Conservation (phyloP, 164 flowering plant genomes). For the Malania oleifera region DNA sequence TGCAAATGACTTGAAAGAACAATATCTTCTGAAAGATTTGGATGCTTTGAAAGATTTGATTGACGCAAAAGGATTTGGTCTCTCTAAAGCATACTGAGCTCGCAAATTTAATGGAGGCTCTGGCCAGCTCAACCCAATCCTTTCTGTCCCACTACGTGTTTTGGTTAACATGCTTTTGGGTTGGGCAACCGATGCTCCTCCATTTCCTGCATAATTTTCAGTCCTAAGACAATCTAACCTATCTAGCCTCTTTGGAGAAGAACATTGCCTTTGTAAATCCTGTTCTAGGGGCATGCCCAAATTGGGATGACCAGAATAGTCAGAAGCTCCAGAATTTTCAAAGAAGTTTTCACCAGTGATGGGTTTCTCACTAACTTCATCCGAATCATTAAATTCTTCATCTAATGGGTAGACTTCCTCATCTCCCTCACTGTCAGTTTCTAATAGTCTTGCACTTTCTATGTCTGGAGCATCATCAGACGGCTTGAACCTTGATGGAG, state of each 20-base stretch:
- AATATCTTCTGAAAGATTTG: constrained; percentile 41
- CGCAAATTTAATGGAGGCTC: constrained; percentile 73
- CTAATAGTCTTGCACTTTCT: constrained; percentile 58
- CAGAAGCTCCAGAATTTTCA: constrained; percentile 14
- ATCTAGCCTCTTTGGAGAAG: constrained; percentile 51
- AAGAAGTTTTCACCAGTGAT: constrained; percentile 13
- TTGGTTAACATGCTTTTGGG: constrained; percentile 33
- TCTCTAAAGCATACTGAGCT: constrained; percentile 48
- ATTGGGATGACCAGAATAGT: constrained; percentile 16
- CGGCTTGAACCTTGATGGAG: constrained; percentile 87
- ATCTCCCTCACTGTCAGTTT: constrained; percentile 59
- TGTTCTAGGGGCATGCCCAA: constrained; percentile 14
- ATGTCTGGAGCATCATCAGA: constrained; percentile 57
- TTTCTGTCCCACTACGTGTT: constrained; percentile 67
- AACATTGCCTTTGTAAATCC: constrained; percentile 35
- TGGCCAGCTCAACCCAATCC: constrained; percentile 86
- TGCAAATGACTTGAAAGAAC: constrained; percentile 51
- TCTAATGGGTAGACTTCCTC: constrained; percentile 63
- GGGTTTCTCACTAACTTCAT: constrained; percentile 23
- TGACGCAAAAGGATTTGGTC: constrained; percentile 50
- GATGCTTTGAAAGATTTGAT: constrained; percentile 50
- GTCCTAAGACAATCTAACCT: constrained; percentile 40
- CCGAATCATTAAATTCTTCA: constrained; percentile 39
- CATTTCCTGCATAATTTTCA: constrained; percentile 25
- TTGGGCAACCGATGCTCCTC: constrained; percentile 21